Conservation (phyloP, 2,329 filamentous ascomycete species). For the Drechslerella dactyloides region DNA sequence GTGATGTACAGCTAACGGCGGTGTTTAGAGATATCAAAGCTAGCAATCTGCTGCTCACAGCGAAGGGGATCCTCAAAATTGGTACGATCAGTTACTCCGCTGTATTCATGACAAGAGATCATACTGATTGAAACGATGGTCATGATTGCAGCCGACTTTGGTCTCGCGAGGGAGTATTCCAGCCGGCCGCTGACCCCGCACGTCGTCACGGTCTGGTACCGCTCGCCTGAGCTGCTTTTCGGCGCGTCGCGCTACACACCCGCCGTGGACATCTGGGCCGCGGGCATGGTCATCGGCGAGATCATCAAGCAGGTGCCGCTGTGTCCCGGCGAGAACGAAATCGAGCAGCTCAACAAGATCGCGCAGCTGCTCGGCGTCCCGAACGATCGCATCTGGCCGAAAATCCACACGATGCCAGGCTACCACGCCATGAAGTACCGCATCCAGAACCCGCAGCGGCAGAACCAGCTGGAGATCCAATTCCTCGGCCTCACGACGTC, state of each 20-base stretch:
- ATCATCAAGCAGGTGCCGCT: slow-evolving; percentile 71
- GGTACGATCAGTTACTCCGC: slow-evolving; percentile 52
- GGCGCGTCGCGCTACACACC: slow-evolving; percentile 93
- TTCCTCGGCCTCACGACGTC: slow-evolving; percentile 54
- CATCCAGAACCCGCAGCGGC: slow-evolving; percentile 51
- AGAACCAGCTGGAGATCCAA: slow-evolving; percentile 56
- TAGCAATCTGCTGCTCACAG: slow-evolving; percentile 57
- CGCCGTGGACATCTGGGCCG: slow-evolving; percentile 95
- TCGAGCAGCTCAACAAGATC: slow-evolving; percentile 57
- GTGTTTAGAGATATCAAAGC: slow-evolving; percentile 57
- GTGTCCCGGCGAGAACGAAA: slow-evolving; percentile 56
- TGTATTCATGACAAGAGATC: background rate
- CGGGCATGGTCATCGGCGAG: slow-evolving; percentile 97
- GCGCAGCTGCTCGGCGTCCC: slow-evolving; percentile 57
- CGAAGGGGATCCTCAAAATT: slow-evolving; percentile 57
- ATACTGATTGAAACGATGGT: slow-evolving; percentile 6
- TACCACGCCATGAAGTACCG: slow-evolving; percentile 51
- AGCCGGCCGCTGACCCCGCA: slow-evolving; percentile 57
- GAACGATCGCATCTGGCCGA: slow-evolving; percentile 56
- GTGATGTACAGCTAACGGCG: slow-evolving; percentile 19
- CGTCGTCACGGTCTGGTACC: slow-evolving; percentile 98
- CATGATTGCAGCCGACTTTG: slow-evolving; percentile 56
- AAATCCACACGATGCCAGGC: slow-evolving; percentile 53
- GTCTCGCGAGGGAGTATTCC: slow-evolving; percentile 57
- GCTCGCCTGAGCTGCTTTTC: slow-evolving; percentile 88